A percentile compares a stretch with the other conserved stretches of the same genome.
These are phyloP conservation scores for Exophiala phaeomuriformis DNA, from an alignment of 2,329 filamentous ascomycete genomes.

Conservation along the genomic window DNA sequence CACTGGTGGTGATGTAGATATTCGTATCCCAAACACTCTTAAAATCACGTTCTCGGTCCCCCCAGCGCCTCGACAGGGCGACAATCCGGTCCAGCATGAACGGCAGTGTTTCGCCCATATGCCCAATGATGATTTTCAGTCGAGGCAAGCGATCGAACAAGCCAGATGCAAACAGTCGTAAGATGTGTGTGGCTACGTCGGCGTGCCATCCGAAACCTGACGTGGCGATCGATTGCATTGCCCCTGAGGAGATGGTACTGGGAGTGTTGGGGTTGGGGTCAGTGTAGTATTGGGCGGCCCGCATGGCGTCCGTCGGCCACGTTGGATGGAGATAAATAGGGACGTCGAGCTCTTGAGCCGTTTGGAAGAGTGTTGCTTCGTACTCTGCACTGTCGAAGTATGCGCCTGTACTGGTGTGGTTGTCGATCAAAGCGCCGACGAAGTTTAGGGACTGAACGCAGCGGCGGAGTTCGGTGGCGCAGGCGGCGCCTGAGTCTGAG, in stretches of 20 bases:
- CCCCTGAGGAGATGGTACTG: constrained; percentile 25
- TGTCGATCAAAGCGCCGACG: constrained; percentile 44
- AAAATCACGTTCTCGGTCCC: constrained; percentile 32
- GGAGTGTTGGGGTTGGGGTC: background rate
- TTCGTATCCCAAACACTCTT: constrained; percentile 49
- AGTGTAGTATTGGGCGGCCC: constrained; percentile 32
- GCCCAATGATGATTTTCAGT: constrained; percentile 50
- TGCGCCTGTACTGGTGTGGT: constrained; percentile 28
- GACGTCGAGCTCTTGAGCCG: constrained; percentile 42
- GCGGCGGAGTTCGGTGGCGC: constrained; percentile 33
- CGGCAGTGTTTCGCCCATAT: constrained; percentile 49
- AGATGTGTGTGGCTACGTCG: constrained; percentile 33
- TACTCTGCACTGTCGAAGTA: constrained; percentile 42
- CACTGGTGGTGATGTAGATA: constrained; percentile 52
- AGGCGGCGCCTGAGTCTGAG: constrained; percentile 29
- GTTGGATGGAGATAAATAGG: constrained; percentile 49
- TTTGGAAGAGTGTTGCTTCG: constrained; percentile 37
- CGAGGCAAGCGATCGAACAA: constrained; percentile 50
- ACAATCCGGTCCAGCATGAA: constrained; percentile 40
- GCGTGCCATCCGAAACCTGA: constrained; percentile 32
- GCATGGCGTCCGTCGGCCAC: constrained; percentile 36
- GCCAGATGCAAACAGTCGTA: constrained; percentile 45
- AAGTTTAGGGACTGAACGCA: constrained; percentile 41
- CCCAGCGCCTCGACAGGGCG: constrained; percentile 19
- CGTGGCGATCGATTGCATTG: constrained; percentile 11